Conservation (phyloP, 2,329 filamentous ascomycete genomes). For the Cylindrodendrum hubeiense region DNA sequence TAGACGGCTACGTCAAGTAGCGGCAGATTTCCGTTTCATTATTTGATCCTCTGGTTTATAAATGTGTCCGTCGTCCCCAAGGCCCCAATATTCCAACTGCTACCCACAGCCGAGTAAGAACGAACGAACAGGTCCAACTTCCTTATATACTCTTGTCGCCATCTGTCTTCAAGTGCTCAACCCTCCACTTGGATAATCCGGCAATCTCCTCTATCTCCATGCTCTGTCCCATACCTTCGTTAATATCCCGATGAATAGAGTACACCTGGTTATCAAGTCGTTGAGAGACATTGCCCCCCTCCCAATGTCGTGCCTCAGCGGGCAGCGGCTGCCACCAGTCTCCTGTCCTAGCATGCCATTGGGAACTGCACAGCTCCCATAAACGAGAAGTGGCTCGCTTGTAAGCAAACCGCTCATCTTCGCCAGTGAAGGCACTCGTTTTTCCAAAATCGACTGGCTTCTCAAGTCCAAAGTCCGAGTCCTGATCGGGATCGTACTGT, state of each 20-base stretch:
- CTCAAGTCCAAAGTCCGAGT: constrained; percentile 65
- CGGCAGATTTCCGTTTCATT: constrained; percentile 2
- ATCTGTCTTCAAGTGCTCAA: constrained; percentile 49
- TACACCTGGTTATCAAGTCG: constrained; percentile 28
- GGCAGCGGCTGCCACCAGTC: constrained; percentile 81
- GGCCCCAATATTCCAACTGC: neutral
- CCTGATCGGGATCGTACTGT: constrained; percentile 67
- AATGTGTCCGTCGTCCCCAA: neutral
- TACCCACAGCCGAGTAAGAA: neutral
- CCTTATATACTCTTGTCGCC: constrained; percentile 31
- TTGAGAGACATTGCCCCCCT: constrained; percentile 53
- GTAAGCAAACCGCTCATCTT: constrained; percentile 86
- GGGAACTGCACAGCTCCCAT: constrained; percentile 82
- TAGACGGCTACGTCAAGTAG: neutral
- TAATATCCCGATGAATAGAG: constrained; percentile 13
- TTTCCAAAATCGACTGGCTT: constrained; percentile 73
- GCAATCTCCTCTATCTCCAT: constrained; percentile 53
- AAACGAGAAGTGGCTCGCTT: constrained; percentile 81
- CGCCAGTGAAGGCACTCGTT: constrained; percentile 77
- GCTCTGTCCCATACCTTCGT: constrained; percentile 51
- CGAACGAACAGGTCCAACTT: neutral
- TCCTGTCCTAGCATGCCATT: constrained; percentile 76
- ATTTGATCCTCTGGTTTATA: neutral
- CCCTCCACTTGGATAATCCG: constrained; percentile 54
- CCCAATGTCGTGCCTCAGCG: constrained; percentile 75